These are phyloP conservation scores for Moesziomyces sp. DNA, from an alignment of 1,284 basidiomycete genomes.

Conservation along the genomic window DNA sequence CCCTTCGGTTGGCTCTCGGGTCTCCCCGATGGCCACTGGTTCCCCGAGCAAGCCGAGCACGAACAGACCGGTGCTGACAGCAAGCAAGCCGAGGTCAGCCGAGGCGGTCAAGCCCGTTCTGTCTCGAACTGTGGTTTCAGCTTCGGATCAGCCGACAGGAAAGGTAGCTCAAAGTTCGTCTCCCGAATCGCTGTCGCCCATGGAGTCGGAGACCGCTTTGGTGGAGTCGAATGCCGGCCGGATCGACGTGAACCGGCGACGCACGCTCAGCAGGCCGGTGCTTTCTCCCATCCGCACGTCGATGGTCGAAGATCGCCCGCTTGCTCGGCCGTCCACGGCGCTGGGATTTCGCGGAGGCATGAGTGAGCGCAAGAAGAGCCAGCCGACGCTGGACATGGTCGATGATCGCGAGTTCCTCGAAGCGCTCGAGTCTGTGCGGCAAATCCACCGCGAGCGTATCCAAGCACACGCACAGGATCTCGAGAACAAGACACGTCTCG, in stretches of 20 bases:
- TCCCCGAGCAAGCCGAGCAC: slow-evolving; percentile 3
- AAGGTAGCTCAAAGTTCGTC: neutral
- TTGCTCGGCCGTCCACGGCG: slow-evolving; percentile 25
- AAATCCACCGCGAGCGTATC: slow-evolving; percentile 51
- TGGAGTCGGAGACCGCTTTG: neutral
- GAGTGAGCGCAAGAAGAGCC: slow-evolving; percentile 53
- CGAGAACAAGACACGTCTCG: slow-evolving; percentile 32
- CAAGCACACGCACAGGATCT: slow-evolving; percentile 31
- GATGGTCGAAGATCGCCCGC: slow-evolving; percentile 5
- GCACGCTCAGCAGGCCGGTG: slow-evolving; percentile 28
- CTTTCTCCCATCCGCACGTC: slow-evolving; percentile 28
- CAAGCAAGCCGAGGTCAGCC: neutral
- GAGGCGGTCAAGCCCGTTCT: neutral
- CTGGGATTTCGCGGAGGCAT: slow-evolving; percentile 28
- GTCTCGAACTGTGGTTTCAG: too few species aligned
- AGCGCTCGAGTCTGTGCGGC: slow-evolving; percentile 58
- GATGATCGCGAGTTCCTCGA: slow-evolving; percentile 61
- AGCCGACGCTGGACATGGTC: slow-evolving; percentile 59
- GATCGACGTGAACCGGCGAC: slow-evolving; percentile 12
- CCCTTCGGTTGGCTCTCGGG: neutral
- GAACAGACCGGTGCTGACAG: neutral
- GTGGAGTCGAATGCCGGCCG: neutral
- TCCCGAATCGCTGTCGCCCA: neutral
- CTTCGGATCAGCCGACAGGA: too few species aligned
- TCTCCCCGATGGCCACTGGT: slow-evolving; percentile 5